Percentiles rank a stretch among this genome's conserved stretches.
These are phyloP conservation scores for Apiospora malaysiana DNA, from an alignment of 2,329 filamentous ascomycete genomes.

Conservation along the genomic window DNA sequence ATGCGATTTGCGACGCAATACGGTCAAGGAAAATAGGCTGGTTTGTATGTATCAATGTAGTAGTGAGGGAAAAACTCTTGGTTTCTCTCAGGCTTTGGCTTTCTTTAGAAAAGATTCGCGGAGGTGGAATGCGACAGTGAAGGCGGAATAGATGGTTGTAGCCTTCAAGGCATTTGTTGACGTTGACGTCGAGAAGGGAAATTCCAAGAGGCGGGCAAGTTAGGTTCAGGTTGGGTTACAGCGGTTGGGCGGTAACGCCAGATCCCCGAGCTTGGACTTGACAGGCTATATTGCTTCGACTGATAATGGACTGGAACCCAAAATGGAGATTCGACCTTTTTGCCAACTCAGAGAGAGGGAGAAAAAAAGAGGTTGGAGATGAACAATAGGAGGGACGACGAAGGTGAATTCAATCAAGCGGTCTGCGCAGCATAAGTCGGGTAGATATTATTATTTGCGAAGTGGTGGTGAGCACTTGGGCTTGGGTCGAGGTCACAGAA, in stretches of 20 bases:
- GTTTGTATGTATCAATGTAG: neutral
- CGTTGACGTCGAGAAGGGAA: neutral
- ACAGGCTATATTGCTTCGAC: slow-evolving; percentile 4
- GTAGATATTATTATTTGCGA: slow-evolving; percentile 18
- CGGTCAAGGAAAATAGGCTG: neutral
- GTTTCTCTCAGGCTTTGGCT: neutral
- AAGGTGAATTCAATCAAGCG: neutral
- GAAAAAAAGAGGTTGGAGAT: neutral
- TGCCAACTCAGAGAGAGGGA: slow-evolving; percentile 6
- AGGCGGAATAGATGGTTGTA: slow-evolving; percentile 13
- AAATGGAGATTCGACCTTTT: slow-evolving; percentile 4
- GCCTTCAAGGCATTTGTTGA: slow-evolving; percentile 15
- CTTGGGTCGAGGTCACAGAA: slow-evolving; percentile 9
- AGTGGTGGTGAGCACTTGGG: slow-evolving; percentile 12
- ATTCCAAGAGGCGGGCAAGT: neutral
- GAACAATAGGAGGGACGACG: slow-evolving; percentile 17
- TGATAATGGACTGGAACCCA: slow-evolving; percentile 6
- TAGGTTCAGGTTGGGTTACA: slow-evolving; percentile 8
- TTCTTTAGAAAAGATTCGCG: neutral
- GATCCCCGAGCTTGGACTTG: neutral
- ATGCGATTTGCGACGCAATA: neutral
- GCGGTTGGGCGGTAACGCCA: slow-evolving; percentile 17
- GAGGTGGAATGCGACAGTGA: slow-evolving; percentile 2
- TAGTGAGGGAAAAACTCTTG: slow-evolving; percentile 3
- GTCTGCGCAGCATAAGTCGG: slow-evolving; percentile 6